Base-by-base conservation (phyloP, 495 filamentous ascomycete species). In the Aspergillus cristatus region DNA sequence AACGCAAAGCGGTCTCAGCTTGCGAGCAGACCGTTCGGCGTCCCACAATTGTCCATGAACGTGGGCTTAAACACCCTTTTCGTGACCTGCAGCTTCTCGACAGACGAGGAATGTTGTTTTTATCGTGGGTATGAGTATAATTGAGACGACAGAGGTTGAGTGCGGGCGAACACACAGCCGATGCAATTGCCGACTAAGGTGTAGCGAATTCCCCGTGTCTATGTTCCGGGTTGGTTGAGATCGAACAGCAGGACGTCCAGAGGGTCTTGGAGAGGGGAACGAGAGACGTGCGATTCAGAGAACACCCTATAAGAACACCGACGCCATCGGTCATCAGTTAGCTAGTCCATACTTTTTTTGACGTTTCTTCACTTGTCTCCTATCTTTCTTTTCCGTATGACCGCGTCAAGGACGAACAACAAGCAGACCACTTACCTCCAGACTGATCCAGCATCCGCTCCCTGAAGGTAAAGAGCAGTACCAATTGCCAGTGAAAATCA, bases 1-100 rank as follows among this genome's bases (percentile, higher is more conserved):
- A 68, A 70, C 63, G 67, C 67, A 66, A 68, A 68, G 52, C 63
- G 65, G 65, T 58, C 63, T 67, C 67, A 67, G 39, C 44, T 36
- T 40, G 54, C 47, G 65, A 70, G 67, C 47, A 65, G 63, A 68
- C 65, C 63, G 60, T 68, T 65, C 48, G 38, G 67, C 65, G 65
- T 67, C 65, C 67, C 67, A 68, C 65, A 67, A 60, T 59, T 60
- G 43, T 59, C 56, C 65, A 63, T 68, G 41, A 53, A 56, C n/a
- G 48, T 32, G 20, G 32, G 43, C 41, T 43, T 37, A 28, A 18
- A 40, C 47, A 54, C 41, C 40, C 46, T 36, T 36, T 32, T 12
- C 18, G 14, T 15, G 15, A 15, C 15, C 40, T 20, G n/a, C n/a
- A 36, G 37, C 17, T 7, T 12, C 12, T 6, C 32, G 37, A 20